phyloP scores from a whole-genome alignment of 2,329 filamentous ascomycete genomes.

The Polytolypa hystricis region DNA sequence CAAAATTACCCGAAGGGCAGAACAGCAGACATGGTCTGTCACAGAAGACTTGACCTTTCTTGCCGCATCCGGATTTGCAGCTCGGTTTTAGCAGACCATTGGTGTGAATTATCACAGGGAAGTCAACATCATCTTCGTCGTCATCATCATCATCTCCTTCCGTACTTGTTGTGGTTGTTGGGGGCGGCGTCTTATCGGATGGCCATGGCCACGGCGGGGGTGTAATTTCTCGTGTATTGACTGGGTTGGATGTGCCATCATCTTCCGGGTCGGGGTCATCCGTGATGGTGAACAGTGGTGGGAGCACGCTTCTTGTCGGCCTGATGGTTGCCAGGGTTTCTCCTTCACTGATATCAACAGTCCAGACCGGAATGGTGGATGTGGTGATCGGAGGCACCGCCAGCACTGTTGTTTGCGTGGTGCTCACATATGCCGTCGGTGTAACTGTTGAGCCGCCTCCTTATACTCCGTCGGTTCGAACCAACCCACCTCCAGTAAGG shows the following conservation, averaged over 20 bases:
- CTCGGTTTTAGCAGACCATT: no score
- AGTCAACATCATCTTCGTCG: no score
- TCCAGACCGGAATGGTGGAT: conserved; percentile 2
- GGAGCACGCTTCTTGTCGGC: conserved; percentile 1
- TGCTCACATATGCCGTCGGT: conserved; percentile 2
- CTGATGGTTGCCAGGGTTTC: neutral
- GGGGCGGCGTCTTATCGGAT: no score
- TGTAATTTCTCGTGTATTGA: conserved; percentile 2
- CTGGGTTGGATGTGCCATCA: conserved; percentile 1
- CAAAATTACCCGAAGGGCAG: no score
- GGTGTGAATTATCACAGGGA: no score
- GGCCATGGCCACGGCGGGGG: conserved; percentile 5
- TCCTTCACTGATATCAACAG: conserved; percentile 3
- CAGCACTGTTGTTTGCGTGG: conserved; percentile 1
- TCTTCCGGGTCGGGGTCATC: neutral
- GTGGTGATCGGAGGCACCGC: conserved; percentile 1
- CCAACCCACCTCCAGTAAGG: conserved; percentile 2
- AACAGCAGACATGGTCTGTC: no score
- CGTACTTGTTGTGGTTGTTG: no score
- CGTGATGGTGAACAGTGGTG: conserved; percentile 1
- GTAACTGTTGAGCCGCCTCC: neutral
- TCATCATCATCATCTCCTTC: no score
- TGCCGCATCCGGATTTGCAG: no score
- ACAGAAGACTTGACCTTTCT: no score
- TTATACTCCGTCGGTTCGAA: neutral